phyloP scores from a whole-genome alignment of 2,329 filamentous ascomycete genomes.

The Diaporthe batatas region DNA sequence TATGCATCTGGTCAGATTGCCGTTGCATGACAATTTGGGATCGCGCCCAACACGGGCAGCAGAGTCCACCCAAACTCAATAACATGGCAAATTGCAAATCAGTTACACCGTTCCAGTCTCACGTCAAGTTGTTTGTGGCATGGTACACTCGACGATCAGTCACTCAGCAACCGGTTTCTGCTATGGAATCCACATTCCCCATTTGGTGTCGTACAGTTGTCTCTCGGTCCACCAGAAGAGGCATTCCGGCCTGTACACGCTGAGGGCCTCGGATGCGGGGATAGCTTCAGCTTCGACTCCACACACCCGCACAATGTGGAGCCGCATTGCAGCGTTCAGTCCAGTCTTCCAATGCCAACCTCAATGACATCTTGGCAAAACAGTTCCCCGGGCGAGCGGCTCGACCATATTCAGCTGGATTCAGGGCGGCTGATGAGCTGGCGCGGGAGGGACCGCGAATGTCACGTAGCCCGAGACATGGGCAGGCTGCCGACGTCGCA shows the following conservation, averaged over 20 bases:
- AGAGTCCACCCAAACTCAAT: background rate
- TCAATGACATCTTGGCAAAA: background rate
- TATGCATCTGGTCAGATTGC: too few relatives aligned
- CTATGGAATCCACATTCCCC: background rate
- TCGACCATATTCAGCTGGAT: background rate
- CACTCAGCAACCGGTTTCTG: background rate
- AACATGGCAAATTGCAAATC: background rate
- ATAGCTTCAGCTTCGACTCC: conserved; percentile 17
- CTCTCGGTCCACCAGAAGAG: conserved; percentile 22
- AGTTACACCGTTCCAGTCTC: background rate
- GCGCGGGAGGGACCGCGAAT: background rate
- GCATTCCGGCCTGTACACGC: background rate
- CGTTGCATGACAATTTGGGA: background rate
- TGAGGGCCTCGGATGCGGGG: background rate
- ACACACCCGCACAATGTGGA: background rate
- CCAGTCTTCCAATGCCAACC: background rate
- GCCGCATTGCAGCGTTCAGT: background rate
- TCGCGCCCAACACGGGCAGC: background rate
- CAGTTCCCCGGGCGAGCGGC: conserved; percentile 2
- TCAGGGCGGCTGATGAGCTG: background rate
- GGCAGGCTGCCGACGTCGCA: background rate
- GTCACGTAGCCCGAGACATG: background rate
- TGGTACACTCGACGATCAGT: background rate
- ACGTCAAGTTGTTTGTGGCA: background rate
- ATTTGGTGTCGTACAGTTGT: background rate